Conservation (phyloP, 257 asterid genomes). For the Gynochthodes officinalis region DNA sequence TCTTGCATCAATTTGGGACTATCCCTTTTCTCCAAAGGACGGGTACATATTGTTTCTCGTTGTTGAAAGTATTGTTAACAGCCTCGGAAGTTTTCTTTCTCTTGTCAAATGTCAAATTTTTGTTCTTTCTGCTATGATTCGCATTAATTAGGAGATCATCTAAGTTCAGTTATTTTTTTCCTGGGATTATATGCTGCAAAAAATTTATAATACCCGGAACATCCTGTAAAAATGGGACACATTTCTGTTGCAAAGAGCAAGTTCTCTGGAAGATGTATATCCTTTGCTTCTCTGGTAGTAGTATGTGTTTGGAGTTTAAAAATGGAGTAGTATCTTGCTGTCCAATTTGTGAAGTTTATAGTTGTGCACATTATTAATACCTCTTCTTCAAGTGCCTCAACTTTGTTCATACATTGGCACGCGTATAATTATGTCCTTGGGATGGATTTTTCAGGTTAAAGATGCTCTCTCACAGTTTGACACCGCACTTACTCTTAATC, state of each 20-base stretch:
- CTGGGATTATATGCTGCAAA: background rate
- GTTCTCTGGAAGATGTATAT: background rate
- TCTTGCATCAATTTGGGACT: conserved; percentile 86
- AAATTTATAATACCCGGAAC: background rate
- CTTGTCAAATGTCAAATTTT: too few relatives aligned
- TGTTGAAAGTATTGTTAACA: too few relatives aligned
- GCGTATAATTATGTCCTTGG: conserved; percentile 4
- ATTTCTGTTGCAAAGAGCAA: background rate
- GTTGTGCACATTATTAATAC: background rate
- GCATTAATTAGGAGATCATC: too few relatives aligned
- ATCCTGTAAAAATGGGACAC: background rate
- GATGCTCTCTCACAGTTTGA: conserved; percentile 90
- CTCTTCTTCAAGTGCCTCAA: background rate
- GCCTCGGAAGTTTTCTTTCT: too few relatives aligned
- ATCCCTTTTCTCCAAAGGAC: conserved; percentile 79
- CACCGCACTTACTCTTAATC: conserved; percentile 79
- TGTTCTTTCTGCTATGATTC: too few relatives aligned
- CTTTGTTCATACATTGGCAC: conserved; percentile 10
- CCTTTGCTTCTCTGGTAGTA: background rate
- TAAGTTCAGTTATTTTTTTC: background rate
- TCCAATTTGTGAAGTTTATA: background rate
- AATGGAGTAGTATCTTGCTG: too few relatives aligned
- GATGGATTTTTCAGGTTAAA: conserved; percentile 56
- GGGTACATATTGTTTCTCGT: conserved; percentile 42
- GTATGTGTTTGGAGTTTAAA: background rate